Conservation (phyloP, 2,329 filamentous ascomycete genomes). For the Fusarium drepaniforme region DNA sequence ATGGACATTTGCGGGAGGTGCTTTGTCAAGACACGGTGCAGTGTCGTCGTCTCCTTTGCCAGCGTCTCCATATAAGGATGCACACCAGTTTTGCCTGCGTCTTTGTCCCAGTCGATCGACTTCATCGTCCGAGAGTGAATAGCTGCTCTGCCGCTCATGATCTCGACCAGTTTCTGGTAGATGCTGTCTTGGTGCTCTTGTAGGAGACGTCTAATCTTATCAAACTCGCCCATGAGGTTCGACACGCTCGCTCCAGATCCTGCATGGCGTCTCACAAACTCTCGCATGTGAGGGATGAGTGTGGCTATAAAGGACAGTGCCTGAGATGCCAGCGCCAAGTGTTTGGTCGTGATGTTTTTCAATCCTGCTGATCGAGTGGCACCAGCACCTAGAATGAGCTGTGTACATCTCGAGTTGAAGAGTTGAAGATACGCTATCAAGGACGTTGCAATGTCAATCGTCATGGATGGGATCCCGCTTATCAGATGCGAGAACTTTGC, state of each 20-base stretch:
- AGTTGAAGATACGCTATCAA: constrained; percentile 89
- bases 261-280: constrained; percentile 86
- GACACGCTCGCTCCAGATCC: constrained; percentile 65
- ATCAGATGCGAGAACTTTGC: constrained; percentile 87
- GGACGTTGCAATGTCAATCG: constrained; percentile 81
- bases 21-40: constrained; percentile 86
- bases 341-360: constrained; percentile 96
- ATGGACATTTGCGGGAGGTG: constrained; percentile 84
- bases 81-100: constrained; percentile 52
- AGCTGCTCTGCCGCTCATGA: constrained; percentile 84
- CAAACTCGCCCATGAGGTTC: constrained; percentile 83
- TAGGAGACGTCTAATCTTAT: constrained; percentile 84
- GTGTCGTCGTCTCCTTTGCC: constrained; percentile 84
- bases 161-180: constrained; percentile 92
- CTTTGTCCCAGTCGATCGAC: constrained; percentile 78
- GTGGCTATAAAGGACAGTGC: constrained; percentile 89
- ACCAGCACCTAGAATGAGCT: constrained; percentile 94
- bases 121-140: constrained; percentile 82
- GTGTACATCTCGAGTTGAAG: constrained; percentile 97
- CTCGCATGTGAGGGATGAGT: constrained; percentile 88
- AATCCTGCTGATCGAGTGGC: constrained; percentile 89
- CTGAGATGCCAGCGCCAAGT: constrained; percentile 91
- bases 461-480: constrained; percentile 88
- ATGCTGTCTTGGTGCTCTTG: constrained; percentile 93
- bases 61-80: constrained; percentile 89